Evolutionary conservation across 2,329 filamentous ascomycete species (phyloP).

Genomic region (Pseudogymnoascus sp.): DNA sequence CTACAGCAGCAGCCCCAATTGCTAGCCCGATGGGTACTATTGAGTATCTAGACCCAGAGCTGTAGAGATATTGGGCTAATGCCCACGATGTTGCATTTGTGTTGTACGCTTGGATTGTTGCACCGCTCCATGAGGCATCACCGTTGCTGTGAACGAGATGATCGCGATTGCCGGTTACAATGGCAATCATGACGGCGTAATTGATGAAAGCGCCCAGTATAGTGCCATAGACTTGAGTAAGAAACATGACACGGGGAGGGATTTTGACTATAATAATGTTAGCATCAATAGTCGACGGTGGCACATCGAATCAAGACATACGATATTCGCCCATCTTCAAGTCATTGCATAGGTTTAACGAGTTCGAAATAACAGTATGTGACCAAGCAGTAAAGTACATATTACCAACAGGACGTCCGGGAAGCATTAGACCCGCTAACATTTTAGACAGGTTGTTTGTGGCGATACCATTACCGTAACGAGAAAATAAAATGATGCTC

Average conservation of each 20-base stretch:
- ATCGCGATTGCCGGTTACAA: conserved; percentile 35
- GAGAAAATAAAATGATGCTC: conserved; percentile 44
- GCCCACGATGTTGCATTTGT: conserved; percentile 38
- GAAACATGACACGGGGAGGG: conserved; percentile 36
- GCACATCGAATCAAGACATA: conserved; percentile 24
- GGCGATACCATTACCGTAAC: conserved; percentile 48
- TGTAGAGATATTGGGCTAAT: conserved; percentile 45
- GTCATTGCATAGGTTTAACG: conserved; percentile 42
- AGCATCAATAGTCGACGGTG: conserved; percentile 15
- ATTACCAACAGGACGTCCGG: conserved; percentile 33
- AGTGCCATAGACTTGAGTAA: conserved; percentile 36
- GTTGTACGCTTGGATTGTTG: conserved; percentile 39
- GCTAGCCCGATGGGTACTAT: conserved; percentile 43
- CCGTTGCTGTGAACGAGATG: conserved; percentile 36
- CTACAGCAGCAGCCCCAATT: conserved; percentile 38
- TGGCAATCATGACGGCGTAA: conserved; percentile 38
- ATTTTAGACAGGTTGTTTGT: conserved; percentile 50
- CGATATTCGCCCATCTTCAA: conserved; percentile 52
- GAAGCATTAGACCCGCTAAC: conserved; percentile 40
- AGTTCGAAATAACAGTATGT: conserved; percentile 45
- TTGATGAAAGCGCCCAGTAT: conserved; percentile 38
- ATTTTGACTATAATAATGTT: conserved; percentile 38
- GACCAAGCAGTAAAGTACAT: conserved; percentile 47
- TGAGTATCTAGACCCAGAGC: conserved; percentile 34
- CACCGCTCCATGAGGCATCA: conserved; percentile 40